Conservation (phyloP, 1,139 yeast species). For the Candida tunisiensis region DNA sequence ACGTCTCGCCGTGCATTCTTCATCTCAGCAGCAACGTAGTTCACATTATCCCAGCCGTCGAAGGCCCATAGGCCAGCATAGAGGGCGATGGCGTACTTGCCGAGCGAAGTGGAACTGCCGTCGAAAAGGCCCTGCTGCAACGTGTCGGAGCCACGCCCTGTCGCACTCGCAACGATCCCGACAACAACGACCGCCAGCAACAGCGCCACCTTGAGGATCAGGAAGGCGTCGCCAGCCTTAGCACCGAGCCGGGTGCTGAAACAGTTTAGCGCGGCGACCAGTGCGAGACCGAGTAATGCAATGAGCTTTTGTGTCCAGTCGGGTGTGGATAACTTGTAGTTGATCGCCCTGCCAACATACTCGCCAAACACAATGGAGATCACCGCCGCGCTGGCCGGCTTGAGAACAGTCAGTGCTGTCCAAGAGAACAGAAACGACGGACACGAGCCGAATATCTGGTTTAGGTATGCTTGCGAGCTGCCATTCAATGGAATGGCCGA, state of each 20-base stretch:
- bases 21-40: conserved; percentile 26
- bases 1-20: conserved; percentile 20
- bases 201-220: conserved; percentile 19
- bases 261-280: conserved; percentile 16
- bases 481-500: conserved; percentile 25
- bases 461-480: conserved; percentile 24
- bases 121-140: conserved; percentile 11
- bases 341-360: conserved; percentile 13
- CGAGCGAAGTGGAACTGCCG: conserved; percentile 15
- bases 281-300: conserved; percentile 16
- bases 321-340: conserved; percentile 5
- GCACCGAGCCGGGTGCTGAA: conserved; percentile 20
- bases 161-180: conserved; percentile 17
- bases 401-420: conserved; percentile 22
- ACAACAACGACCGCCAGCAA: conserved; percentile 16
- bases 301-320: conserved; percentile 16
- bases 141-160: too few relatives aligned
- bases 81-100: conserved; percentile 22
- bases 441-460: conserved; percentile 22
- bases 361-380: conserved; percentile 25
- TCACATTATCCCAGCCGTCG: conserved; percentile 29
- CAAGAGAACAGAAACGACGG: conserved; percentile 24
- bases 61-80: conserved; percentile 29
- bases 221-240: conserved; percentile 18
- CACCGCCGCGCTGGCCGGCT: conserved; percentile 26